These are phyloP conservation scores for Lyophyllum decastes DNA, from an alignment of 768 basidiomycete genomes.

Conservation along the genomic window DNA sequence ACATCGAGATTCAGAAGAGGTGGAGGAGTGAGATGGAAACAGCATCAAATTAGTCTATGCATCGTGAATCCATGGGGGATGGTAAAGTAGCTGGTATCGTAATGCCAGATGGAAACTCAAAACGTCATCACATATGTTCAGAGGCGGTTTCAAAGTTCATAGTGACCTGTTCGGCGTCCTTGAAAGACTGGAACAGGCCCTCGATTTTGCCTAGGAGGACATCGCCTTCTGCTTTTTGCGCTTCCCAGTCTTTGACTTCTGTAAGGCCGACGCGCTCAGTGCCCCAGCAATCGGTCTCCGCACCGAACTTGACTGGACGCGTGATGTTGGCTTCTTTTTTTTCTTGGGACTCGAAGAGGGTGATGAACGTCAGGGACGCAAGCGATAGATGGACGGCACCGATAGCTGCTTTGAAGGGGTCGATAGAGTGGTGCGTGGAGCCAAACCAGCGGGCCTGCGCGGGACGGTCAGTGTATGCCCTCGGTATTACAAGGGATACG, in stretches of 20 bases:
- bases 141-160: slow-evolving; percentile 13
- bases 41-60: slow-evolving; percentile 29
- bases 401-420: slow-evolving; percentile 63
- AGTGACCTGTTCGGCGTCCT: slow-evolving; percentile 21
- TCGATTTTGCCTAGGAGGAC: slow-evolving; percentile 59
- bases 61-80: not conserved
- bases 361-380: slow-evolving; percentile 52
- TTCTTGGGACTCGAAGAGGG: slow-evolving; percentile 26
- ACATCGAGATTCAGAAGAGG: slow-evolving; percentile 82
- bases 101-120: not conserved
- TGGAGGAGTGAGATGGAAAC: slow-evolving; percentile 84
- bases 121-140: slow-evolving; percentile 10
- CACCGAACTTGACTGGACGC: slow-evolving; percentile 50
- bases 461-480: not conserved
- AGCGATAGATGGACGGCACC: slow-evolving; percentile 68
- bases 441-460: slow-evolving; percentile 67
- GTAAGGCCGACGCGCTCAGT: slow-evolving; percentile 48
- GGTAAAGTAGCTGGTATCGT: not conserved
- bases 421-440: slow-evolving; percentile 66
- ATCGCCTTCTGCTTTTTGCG: slow-evolving; percentile 46
- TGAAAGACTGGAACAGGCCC: slow-evolving; percentile 42
- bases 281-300: slow-evolving; percentile 61
- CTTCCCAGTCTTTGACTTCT: slow-evolving; percentile 52
- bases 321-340: slow-evolving; percentile 17
- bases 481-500: slow-evolving; percentile 22